phyloP scores from a whole-genome alignment of 441 rosid genomes.

The Omphalea diandra region DNA sequence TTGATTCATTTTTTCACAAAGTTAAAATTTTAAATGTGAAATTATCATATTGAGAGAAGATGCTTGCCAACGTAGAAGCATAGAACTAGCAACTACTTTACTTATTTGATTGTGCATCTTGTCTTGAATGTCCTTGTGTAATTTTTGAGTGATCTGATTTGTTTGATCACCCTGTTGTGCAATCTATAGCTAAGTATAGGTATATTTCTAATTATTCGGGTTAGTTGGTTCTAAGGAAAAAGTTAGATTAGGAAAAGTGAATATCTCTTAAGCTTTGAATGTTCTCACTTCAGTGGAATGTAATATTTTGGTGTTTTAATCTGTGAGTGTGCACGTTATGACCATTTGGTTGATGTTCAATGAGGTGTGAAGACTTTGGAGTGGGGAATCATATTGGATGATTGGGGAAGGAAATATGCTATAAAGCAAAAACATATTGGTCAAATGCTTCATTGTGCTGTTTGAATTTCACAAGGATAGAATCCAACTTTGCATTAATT shows the following conservation, averaged over 20 bases:
- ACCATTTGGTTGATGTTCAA: constrained; percentile 1
- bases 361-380: too few relatives aligned
- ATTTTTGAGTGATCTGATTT: neutral
- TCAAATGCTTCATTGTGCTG: neutral
- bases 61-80: neutral
- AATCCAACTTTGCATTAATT: neutral
- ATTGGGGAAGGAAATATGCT: neutral
- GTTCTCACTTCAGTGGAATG: neutral
- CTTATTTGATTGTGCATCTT: constrained; percentile 7
- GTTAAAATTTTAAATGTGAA: neutral
- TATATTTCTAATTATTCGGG: neutral
- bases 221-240: neutral
- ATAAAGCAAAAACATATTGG: neutral
- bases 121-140: neutral
- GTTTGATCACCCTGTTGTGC: neutral
- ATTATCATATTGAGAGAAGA: neutral
- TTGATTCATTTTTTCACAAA: neutral
- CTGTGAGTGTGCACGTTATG: neutral
- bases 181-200: neutral
- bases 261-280: neutral
- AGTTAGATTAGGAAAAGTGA: neutral
- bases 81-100: neutral
- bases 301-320: neutral
- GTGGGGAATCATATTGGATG: neutral
- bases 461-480: constrained; percentile 1